phyloP scores from a whole-genome alignment of 169 alveolate genomes.

The Plasmodium yoelii region DNA sequence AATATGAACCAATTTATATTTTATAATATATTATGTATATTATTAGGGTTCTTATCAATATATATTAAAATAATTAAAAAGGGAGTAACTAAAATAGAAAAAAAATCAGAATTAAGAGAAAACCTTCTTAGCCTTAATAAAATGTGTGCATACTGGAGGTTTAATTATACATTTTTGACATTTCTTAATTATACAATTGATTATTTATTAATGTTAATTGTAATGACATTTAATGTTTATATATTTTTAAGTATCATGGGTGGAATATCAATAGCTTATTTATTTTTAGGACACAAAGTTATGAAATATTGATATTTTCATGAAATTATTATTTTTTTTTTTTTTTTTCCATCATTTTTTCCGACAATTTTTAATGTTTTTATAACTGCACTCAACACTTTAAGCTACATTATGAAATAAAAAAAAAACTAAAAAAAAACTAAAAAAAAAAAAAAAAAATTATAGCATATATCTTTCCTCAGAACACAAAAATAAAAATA shows the following conservation, averaged over 20 bases:
- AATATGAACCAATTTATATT: conserved; percentile 30
- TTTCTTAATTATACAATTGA: conserved; percentile 61
- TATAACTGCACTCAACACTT: too few species aligned
- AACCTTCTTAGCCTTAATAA: neutral
- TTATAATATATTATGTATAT: conserved; percentile 47
- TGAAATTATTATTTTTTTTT: too few species aligned
- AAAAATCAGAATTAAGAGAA: neutral
- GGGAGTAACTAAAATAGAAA: neutral
- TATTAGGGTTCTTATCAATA: conserved; percentile 43
- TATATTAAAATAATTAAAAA: conserved; percentile 47
- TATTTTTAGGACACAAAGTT: conserved; percentile 22
- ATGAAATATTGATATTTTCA: too few species aligned
- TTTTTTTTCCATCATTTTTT: too few species aligned
- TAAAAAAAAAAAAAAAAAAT: too few species aligned
- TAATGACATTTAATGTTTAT: conserved; percentile 62
- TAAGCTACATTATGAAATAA: too few species aligned
- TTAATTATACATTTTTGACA: conserved; percentile 17
- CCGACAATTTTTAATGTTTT: too few species aligned
- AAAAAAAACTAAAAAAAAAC: too few species aligned
- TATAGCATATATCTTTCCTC: too few species aligned
- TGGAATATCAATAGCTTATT: conserved; percentile 41
- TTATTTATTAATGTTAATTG: conserved; percentile 55
- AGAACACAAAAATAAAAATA: too few species aligned
- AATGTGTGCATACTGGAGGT: neutral
- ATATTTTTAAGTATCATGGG: conserved; percentile 48